Conservation (phyloP, 106 monocot species). For the Platanthera guangdongensis region DNA sequence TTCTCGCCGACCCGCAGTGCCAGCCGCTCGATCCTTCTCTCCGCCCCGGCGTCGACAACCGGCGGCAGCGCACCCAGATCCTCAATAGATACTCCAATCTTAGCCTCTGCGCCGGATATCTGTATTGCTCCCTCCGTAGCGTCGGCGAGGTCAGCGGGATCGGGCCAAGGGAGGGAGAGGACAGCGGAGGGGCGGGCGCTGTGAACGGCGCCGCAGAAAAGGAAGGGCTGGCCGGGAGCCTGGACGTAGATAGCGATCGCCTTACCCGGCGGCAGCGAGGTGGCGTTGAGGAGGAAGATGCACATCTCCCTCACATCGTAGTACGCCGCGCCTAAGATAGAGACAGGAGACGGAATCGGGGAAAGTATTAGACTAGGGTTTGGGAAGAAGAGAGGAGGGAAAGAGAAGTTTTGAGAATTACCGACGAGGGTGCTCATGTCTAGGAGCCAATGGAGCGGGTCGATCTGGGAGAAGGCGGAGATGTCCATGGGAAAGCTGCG, state of each 20-base stretch:
- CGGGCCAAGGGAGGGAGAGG: constrained; percentile 82
- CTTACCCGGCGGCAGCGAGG: constrained; percentile 56
- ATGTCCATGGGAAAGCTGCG: constrained; percentile 81
- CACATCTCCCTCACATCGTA: constrained; percentile 46
- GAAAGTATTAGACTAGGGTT: neutral
- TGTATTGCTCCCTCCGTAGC: neutral
- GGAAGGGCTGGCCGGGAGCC: constrained; percentile 41
- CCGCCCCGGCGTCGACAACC: constrained; percentile 52
- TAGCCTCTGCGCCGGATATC: constrained; percentile 15
- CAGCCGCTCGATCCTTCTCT: constrained; percentile 49
- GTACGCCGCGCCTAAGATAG: constrained; percentile 32
- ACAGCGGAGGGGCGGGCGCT: constrained; percentile 67
- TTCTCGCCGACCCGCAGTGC: constrained; percentile 81
- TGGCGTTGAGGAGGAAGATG: constrained; percentile 61
- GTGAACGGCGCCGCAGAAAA: constrained; percentile 73
- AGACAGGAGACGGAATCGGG: neutral
- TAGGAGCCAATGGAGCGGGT: constrained; percentile 79
- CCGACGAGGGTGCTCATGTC: constrained; percentile 48
- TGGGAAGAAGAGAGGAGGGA: neutral
- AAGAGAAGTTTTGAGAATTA: neutral
- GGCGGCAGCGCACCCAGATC: constrained; percentile 70
- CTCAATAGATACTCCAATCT: constrained; percentile 85
- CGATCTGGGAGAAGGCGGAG: constrained; percentile 82
- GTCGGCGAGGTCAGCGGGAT: constrained; percentile 22
- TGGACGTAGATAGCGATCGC: constrained; percentile 80